Conservation (phyloP, 2,329 filamentous ascomycete species). For the Penicillium paneum region DNA sequence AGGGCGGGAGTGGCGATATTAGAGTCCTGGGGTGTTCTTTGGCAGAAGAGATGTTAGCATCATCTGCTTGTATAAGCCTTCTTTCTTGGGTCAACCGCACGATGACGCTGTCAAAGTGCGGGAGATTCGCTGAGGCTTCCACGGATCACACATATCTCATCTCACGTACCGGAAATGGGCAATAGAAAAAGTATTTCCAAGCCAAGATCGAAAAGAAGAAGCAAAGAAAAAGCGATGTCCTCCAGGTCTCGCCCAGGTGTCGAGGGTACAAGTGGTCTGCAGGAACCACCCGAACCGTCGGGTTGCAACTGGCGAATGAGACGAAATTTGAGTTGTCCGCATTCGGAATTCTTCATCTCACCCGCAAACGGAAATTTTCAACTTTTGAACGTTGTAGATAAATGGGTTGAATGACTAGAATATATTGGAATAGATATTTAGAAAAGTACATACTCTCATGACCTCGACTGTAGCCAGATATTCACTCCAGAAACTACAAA, state of each 20-base stretch:
- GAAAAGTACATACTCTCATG: too few relatives aligned
- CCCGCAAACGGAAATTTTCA: background rate
- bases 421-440: too few relatives aligned
- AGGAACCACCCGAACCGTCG: constrained; percentile 1
- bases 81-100: constrained; percentile 26
- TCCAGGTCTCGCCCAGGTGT: too few relatives aligned
- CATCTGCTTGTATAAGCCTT: background rate
- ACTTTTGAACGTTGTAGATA: too few relatives aligned
- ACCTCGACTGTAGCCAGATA: too few relatives aligned
- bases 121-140: constrained; percentile 33
- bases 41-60: background rate
- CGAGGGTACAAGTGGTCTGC: background rate
- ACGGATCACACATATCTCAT: constrained; percentile 22
- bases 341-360: background rate
- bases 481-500: too few relatives aligned
- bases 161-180: constrained; percentile 8
- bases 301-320: background rate
- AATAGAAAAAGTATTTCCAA: background rate
- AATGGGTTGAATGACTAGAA: too few relatives aligned
- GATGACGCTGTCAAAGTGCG: constrained; percentile 33
- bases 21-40: background rate
- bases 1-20: constrained; percentile 10
- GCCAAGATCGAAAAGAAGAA: background rate
- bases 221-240: background rate
- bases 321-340: background rate